Evolutionary conservation across 1,284 basidiomycete genomes (phyloP).

Genomic region (Cutaneotrichosporon dermatis): DNA sequence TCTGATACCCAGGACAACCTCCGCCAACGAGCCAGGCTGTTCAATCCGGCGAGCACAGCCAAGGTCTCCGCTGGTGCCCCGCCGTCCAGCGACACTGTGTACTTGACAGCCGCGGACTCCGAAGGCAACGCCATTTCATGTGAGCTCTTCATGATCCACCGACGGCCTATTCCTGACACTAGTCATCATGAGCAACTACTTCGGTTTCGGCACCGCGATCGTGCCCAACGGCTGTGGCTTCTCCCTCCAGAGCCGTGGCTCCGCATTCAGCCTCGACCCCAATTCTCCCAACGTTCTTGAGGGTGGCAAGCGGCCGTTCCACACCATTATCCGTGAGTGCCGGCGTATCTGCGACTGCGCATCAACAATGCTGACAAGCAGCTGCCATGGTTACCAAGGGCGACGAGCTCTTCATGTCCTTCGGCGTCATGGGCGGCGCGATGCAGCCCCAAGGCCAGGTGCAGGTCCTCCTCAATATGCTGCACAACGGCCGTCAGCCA

Average conservation of each 20-base stretch:
- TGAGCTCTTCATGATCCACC: background rate
- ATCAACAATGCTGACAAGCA: background rate
- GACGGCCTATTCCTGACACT: background rate
- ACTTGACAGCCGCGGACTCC: slow-evolving; percentile 82
- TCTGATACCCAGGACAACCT: slow-evolving; percentile 61
- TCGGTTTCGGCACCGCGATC: slow-evolving; percentile 61
- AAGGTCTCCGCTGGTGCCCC: slow-evolving; percentile 57
- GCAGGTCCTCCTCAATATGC: slow-evolving; percentile 65
- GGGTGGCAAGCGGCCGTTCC: slow-evolving; percentile 85
- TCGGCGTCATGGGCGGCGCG: slow-evolving; percentile 77
- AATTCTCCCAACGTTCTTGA: slow-evolving; percentile 76
- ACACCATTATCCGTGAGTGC: slow-evolving; percentile 71
- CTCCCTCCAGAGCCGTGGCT: slow-evolving; percentile 89
- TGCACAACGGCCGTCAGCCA: slow-evolving; percentile 43
- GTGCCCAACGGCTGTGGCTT: slow-evolving; percentile 91
- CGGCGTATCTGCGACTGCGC: no score
- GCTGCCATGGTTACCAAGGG: slow-evolving; percentile 74
- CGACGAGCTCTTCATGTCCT: slow-evolving; percentile 78
- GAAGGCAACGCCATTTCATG: slow-evolving; percentile 69
- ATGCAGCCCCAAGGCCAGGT: slow-evolving; percentile 26
- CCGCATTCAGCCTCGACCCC: slow-evolving; percentile 71
- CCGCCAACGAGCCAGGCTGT: slow-evolving; percentile 68
- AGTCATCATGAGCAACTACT: slow-evolving; percentile 78
- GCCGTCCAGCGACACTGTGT: slow-evolving; percentile 84
- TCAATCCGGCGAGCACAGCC: slow-evolving; percentile 66